Percentiles rank a stretch among this genome's conserved stretches.
Evolutionary conservation across 2,329 filamentous ascomycete genomes (phyloP).

Genomic region (Dactylellina cionopaga): DNA sequence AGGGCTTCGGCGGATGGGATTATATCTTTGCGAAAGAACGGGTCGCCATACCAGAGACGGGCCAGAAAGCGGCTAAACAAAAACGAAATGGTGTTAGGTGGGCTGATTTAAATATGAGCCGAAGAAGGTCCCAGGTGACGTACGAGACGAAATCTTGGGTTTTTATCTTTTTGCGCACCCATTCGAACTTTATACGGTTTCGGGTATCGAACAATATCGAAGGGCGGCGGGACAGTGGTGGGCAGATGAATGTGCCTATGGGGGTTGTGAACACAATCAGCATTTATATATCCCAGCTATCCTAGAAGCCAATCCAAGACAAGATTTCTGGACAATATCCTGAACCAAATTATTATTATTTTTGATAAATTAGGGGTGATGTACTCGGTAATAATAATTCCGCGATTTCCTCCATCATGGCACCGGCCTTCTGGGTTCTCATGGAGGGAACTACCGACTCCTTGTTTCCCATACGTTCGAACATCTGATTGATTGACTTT

Average conservation of each 20-base stretch:
- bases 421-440: slow-evolving; percentile 2
- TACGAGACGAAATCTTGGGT: slow-evolving; percentile 54
- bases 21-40: slow-evolving; percentile 47
- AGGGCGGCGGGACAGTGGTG: slow-evolving; percentile 54
- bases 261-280: no score
- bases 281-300: not conserved
- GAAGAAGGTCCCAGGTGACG: no score
- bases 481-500: not conserved
- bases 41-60: slow-evolving; percentile 25
- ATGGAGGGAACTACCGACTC: slow-evolving; percentile 8
- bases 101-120: no score
- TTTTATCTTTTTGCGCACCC: slow-evolving; percentile 50
- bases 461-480: not conserved
- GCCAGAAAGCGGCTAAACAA: slow-evolving; percentile 44
- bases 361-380: not conserved
- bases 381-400: slow-evolving; percentile 37
- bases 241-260: slow-evolving; percentile 56
- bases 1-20: slow-evolving; percentile 52
- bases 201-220: slow-evolving; percentile 53
- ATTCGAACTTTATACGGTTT: slow-evolving; percentile 52
- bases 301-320: not conserved
- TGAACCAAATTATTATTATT: no score
- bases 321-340: no score
- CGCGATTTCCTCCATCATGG: slow-evolving; percentile 18
- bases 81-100: slow-evolving; percentile 11